Evolutionary conservation across 495 filamentous ascomycete species (phyloP).

Genomic region (Trichoderma erinaceum): DNA sequence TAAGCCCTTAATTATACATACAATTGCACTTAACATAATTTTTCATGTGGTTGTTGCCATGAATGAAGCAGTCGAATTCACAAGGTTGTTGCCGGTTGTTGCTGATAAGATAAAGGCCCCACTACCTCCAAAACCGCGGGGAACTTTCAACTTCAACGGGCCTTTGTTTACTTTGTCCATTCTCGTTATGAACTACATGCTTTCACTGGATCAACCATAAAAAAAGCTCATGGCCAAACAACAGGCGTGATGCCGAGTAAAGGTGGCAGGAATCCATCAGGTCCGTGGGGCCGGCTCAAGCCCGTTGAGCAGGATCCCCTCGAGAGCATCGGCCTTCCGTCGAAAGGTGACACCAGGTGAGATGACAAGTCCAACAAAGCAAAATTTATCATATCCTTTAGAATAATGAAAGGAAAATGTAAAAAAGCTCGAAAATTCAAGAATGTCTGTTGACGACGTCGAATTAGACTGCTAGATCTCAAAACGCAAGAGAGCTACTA

Average conservation of each 20-base stretch:
- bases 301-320: conserved; percentile 64
- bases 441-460: conserved; percentile 16
- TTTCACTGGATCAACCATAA: not conserved
- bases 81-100: not conserved
- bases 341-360: conserved; percentile 77
- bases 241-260: not conserved
- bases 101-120: conserved; percentile 8
- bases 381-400: not conserved
- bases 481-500: conserved; percentile 79
- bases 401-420: conserved; percentile 13
- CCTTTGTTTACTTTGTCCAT: not conserved
- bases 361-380: conserved; percentile 18
- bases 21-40: no score
- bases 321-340: conserved; percentile 72
- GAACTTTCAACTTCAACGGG: not conserved
- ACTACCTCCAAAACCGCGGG: not conserved
- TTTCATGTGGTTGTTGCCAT: no score
- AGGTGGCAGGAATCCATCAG: conserved; percentile 11
- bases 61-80: no score
- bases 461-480: conserved; percentile 61
- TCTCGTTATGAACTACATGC: not conserved
- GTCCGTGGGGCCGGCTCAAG: conserved; percentile 63
- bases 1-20: no score
- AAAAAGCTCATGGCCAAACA: not conserved
- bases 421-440: not conserved